These are phyloP conservation scores for Globisporangium heterothallicum DNA, from an alignment of 352 stramenopile species.

Conservation along the genomic window DNA sequence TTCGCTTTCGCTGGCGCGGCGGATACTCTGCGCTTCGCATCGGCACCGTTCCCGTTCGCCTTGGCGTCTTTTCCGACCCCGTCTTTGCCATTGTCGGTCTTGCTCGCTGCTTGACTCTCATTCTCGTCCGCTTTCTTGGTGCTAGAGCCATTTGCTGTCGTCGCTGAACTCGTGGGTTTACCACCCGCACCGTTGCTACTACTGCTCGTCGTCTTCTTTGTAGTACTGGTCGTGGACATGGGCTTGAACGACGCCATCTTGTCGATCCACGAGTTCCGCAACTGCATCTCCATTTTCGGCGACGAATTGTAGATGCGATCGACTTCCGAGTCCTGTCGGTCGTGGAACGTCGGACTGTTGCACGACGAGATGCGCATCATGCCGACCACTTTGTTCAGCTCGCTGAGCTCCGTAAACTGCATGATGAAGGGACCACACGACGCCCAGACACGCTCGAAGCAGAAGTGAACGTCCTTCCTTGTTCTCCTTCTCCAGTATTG, in stretches of 20 bases:
- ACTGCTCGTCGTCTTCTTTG: constrained; percentile 46
- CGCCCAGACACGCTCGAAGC: neutral
- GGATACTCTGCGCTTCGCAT: constrained; percentile 10
- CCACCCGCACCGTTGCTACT: constrained; percentile 6
- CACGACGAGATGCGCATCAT: constrained; percentile 77
- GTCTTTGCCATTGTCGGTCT: constrained; percentile 7
- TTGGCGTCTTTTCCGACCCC: neutral
- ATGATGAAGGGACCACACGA: constrained; percentile 37
- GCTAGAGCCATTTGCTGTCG: constrained; percentile 10
- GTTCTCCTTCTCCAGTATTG: too few relatives aligned
- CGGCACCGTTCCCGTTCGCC: neutral
- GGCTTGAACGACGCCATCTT: constrained; percentile 79
- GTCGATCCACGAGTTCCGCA: constrained; percentile 87
- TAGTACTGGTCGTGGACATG: constrained; percentile 15
- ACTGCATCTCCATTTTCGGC: constrained; percentile 82
- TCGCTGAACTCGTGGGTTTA: neutral
- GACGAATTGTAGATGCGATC: constrained; percentile 88
- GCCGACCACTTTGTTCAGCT: constrained; percentile 77
- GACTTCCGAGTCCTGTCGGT: constrained; percentile 87
- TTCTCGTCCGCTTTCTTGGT: constrained; percentile 11
- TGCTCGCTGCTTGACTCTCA: constrained; percentile 5
- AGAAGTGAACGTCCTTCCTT: neutral
- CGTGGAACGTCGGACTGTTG: constrained; percentile 86
- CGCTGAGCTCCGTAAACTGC: constrained; percentile 88
- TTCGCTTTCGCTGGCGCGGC: constrained; percentile 11